A percentile compares a stretch with the other conserved stretches of the same genome.
phyloP scores from a whole-genome alignment of 1,284 basidiomycete species.

The Ceratobasidium sp. region DNA sequence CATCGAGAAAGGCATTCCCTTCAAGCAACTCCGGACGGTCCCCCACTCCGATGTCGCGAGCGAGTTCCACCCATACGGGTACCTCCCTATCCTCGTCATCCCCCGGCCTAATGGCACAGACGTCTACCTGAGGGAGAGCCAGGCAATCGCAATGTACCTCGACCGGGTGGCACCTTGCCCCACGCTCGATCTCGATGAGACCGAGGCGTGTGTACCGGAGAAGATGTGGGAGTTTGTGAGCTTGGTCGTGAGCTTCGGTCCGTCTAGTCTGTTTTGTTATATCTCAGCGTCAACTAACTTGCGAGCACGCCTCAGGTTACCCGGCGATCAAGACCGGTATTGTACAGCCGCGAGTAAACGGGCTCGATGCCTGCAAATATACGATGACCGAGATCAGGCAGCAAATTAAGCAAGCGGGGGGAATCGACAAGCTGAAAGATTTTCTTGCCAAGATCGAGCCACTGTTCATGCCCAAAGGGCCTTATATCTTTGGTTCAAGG shows the following conservation, averaged over 20 bases:
- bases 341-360: conserved; percentile 40
- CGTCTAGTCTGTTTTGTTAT: background rate
- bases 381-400: conserved; percentile 44
- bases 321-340: conserved; percentile 45
- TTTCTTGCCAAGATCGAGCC: conserved; percentile 44
- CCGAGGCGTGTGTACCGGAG: conserved; percentile 33
- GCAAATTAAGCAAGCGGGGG: conserved; percentile 45
- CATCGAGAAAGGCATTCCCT: conserved; percentile 42
- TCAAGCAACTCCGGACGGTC: conserved; percentile 32
- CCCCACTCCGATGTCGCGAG: conserved; percentile 44
- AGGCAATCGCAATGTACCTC: conserved; percentile 45
- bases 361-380: conserved; percentile 43
- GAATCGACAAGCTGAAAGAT: conserved; percentile 38
- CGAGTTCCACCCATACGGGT: conserved; percentile 43
- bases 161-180: conserved; percentile 41
- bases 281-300: conserved; percentile 9
- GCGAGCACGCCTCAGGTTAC: conserved; percentile 41
- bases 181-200: conserved; percentile 42
- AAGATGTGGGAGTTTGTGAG: conserved; percentile 49
- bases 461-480: conserved; percentile 39
- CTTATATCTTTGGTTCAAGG: conserved; percentile 41
- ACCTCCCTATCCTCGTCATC: conserved; percentile 44
- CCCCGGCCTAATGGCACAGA: conserved; percentile 35
- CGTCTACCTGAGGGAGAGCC: conserved; percentile 42
- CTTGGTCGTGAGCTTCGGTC: conserved; percentile 43